Conservation (phyloP, 164 flowering plant genomes). For the Euptelea pleiosperma region DNA sequence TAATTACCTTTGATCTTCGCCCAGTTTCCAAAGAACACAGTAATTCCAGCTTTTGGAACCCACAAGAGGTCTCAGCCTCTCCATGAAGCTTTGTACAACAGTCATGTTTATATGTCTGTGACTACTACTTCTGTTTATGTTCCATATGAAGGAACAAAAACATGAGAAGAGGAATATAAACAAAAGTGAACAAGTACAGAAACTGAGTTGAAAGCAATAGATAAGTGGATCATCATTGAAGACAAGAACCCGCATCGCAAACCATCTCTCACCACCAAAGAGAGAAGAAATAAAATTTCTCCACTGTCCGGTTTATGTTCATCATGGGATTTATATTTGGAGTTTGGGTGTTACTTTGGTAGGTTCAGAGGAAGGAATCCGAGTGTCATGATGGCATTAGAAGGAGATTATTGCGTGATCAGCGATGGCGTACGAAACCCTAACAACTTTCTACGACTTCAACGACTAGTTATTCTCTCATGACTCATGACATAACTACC, state of each 20-base stretch:
- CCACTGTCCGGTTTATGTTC: background rate
- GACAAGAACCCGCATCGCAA: background rate
- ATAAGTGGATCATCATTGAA: background rate
- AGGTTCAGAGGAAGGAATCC: conserved; percentile 11
- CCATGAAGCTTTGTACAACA: conserved; percentile 40
- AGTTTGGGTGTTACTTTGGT: conserved; percentile 6
- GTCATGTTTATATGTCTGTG: conserved; percentile 27
- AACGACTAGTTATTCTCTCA: too few species aligned
- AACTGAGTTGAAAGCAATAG: conserved; percentile 8
- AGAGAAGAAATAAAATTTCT: background rate
- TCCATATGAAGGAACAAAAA: background rate
- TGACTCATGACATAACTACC: too few species aligned
- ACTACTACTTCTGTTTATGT: background rate
- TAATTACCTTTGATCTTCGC: conserved; percentile 65
- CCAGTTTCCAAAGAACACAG: conserved; percentile 72
- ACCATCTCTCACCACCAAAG: background rate
- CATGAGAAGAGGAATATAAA: background rate
- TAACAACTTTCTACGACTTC: conserved; percentile 10
- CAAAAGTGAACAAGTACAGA: background rate
- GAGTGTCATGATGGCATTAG: conserved; percentile 2
- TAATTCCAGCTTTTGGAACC: conserved; percentile 68
- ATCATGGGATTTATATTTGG: conserved; percentile 3
- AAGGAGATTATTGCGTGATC: background rate
- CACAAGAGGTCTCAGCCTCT: conserved; percentile 64
- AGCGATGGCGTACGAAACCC: conserved; percentile 4